Percentiles rank a stretch among this genome's conserved stretches.
Evolutionary conservation across 352 stramenopile genomes (phyloP).

Genomic region (Phytopythium boreale): DNA sequence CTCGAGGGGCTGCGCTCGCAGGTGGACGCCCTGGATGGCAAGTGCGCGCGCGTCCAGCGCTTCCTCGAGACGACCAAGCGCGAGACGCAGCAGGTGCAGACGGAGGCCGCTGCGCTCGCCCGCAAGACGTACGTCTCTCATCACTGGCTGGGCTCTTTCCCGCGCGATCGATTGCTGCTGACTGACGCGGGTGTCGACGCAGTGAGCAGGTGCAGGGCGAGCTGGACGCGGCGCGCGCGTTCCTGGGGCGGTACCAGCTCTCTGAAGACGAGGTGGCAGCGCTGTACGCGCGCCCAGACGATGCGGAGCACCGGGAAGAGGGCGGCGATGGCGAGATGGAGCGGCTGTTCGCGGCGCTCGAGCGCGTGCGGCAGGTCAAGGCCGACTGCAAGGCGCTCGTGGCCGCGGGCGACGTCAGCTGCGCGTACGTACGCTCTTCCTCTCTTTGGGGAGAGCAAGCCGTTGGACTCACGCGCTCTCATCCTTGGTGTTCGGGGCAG

Average conservation of each 20-base stretch:
- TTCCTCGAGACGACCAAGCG: conserved; percentile 63
- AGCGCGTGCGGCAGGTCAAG: conserved; percentile 71
- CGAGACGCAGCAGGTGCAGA: conserved; percentile 65
- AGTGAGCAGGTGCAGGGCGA: conserved; percentile 48
- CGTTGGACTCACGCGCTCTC: neutral
- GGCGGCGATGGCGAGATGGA: conserved; percentile 39
- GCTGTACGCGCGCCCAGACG: conserved; percentile 31
- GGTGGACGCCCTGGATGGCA: conserved; percentile 43
- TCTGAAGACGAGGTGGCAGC: conserved; percentile 57
- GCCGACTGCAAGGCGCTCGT: conserved; percentile 65
- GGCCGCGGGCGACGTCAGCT: conserved; percentile 33
- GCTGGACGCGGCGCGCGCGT: conserved; percentile 46
- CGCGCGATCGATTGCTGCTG: too few relatives aligned
- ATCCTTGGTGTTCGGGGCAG: conserved; percentile 15
- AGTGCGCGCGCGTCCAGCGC: conserved; percentile 42
- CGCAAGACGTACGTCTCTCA: conserved; percentile 33
- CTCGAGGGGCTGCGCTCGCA: conserved; percentile 28
- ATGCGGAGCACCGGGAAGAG: conserved; percentile 4
- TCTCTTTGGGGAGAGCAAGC: neutral
- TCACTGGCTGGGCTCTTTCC: too few relatives aligned
- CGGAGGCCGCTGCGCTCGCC: conserved; percentile 40
- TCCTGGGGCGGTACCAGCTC: conserved; percentile 73
- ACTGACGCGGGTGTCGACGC: neutral
- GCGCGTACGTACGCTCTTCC: conserved; percentile 25
- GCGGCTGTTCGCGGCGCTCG: conserved; percentile 65